Evolutionary conservation across 2,329 filamentous ascomycete genomes (phyloP), one percentile per base, ranked within the genome.

Genomic region (Pseudogymnoascus sp.): DNA sequence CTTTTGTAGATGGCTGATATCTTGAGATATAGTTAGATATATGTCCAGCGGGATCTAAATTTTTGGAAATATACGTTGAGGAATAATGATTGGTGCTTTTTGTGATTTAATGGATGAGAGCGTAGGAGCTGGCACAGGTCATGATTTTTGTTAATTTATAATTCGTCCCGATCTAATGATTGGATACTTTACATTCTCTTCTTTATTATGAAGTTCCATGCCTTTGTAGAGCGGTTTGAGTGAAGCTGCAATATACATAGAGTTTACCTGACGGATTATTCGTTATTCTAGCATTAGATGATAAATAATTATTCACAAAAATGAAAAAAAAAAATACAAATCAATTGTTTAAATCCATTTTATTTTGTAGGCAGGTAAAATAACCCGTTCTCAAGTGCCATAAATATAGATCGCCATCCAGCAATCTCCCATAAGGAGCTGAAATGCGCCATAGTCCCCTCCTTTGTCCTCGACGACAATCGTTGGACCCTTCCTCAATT

Each of bases 131-230:
- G 27, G 29, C 29, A 21, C 48, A 55, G 48, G 8, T 55, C 48
- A 55, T 55, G 48, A 55, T 55, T 33, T 33, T 55, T 55, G 48
- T 55, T 55, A 33, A 55, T 21, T 55, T 55, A 33, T 33, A 55
- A 55, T 55, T 55, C 48, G 8, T 55, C 48, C 48, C 29, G 48
- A 55, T 55, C 21, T 55, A 33, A 55, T 29, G 48, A 55, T 55
- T 33, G 48, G 48, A 33, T 55, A 55, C 29, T 33, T 55, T 55
- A 55, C 9, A 55, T 55, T 55, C 48, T 33, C 48, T 55, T 55
- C 48, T 33, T 33, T 15, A 55, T 17, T n/a, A 33, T 17, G 9
- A 9, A 13, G 13, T 33, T 15, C 10, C 7, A 13, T 17, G 5
- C 8, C 5, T 17, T 10, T 55, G 48, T 55, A 12, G 27, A 12